phyloP scores from a whole-genome alignment of 495 filamentous ascomycete species.

The Pseudomonodictys pantanalensis region DNA sequence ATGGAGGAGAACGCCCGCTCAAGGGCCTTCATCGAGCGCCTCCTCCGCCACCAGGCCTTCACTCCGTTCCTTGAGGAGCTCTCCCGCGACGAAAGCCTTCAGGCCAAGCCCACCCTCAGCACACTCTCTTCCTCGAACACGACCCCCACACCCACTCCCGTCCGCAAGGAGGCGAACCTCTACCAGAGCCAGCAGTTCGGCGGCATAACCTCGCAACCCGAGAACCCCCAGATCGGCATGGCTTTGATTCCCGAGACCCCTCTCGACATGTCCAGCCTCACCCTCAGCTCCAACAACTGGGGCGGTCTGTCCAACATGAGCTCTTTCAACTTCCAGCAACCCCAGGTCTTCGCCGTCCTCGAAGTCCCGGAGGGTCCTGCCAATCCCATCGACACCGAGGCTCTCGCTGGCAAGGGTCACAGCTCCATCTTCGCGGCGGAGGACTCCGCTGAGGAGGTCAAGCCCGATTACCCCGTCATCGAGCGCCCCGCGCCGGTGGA shows the following conservation, averaged over 20 bases:
- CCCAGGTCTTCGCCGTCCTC: slow-evolving; percentile 76
- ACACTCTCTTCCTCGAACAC: slow-evolving; percentile 4
- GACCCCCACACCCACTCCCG: slow-evolving; percentile 33
- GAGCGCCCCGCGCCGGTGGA: slow-evolving; percentile 22
- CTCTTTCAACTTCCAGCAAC: slow-evolving; percentile 58
- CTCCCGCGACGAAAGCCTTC: slow-evolving; percentile 31
- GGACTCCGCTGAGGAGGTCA: slow-evolving; percentile 25
- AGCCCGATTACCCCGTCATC: slow-evolving; percentile 33
- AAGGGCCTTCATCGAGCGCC: slow-evolving; percentile 72
- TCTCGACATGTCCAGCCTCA: slow-evolving; percentile 65
- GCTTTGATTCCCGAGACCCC: slow-evolving; percentile 70
- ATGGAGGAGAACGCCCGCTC: slow-evolving; percentile 77
- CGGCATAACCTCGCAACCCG: slow-evolving; percentile 48
- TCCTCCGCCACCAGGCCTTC: slow-evolving; percentile 84
- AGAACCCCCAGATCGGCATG: slow-evolving; percentile 57
- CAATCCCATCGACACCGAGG: slow-evolving; percentile 53
- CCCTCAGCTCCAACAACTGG: slow-evolving; percentile 49
- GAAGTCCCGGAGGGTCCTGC: slow-evolving; percentile 68
- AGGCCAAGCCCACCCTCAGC: slow-evolving; percentile 27
- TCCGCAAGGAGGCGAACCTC: slow-evolving; percentile 40
- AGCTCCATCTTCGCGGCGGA: slow-evolving; percentile 43
- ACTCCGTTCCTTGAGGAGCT: slow-evolving; percentile 73
- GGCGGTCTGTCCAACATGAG: slow-evolving; percentile 53
- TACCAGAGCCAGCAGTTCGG: slow-evolving; percentile 56
- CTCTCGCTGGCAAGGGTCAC: slow-evolving; percentile 63